Conservation (phyloP, 768 basidiomycete genomes). For the Auricularia cornea region DNA sequence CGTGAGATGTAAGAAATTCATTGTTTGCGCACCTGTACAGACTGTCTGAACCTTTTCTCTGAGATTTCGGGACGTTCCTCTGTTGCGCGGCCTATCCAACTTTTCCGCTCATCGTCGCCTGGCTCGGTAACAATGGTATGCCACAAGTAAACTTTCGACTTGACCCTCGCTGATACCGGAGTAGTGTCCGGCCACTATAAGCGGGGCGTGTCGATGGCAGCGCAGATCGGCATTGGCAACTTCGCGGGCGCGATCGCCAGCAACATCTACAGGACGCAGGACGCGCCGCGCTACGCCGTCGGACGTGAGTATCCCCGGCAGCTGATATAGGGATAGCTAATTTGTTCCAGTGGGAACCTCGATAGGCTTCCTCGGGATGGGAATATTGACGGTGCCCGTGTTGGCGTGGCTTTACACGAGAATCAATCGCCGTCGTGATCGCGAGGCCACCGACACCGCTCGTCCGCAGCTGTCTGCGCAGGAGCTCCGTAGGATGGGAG, state of each 20-base stretch:
- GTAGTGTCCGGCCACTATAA: conserved; percentile 55
- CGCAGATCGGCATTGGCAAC: conserved; percentile 63
- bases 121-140: conserved; percentile 22
- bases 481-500: conserved; percentile 38
- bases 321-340: no score
- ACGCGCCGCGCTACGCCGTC: conserved; percentile 50
- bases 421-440: conserved; percentile 49
- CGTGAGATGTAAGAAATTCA: neutral
- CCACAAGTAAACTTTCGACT: no score
- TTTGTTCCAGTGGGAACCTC: conserved; percentile 43
- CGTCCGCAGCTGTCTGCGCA: conserved; percentile 11
- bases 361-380: conserved; percentile 62
- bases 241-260: conserved; percentile 56
- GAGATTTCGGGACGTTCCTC: conserved; percentile 59
- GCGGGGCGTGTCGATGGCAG: conserved; percentile 56
- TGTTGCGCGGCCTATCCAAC: conserved; percentile 52
- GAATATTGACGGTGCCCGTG: conserved; percentile 43
- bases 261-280: conserved; percentile 52
- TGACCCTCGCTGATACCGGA: no score
- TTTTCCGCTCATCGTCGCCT: conserved; percentile 53
- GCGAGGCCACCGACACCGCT: conserved; percentile 10
- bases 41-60: no score
- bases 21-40: no score
- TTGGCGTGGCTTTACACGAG: conserved; percentile 41
- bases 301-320: conserved; percentile 36